Conservation (phyloP, 2,329 filamentous ascomycete genomes). For the Fusarium compactum region DNA sequence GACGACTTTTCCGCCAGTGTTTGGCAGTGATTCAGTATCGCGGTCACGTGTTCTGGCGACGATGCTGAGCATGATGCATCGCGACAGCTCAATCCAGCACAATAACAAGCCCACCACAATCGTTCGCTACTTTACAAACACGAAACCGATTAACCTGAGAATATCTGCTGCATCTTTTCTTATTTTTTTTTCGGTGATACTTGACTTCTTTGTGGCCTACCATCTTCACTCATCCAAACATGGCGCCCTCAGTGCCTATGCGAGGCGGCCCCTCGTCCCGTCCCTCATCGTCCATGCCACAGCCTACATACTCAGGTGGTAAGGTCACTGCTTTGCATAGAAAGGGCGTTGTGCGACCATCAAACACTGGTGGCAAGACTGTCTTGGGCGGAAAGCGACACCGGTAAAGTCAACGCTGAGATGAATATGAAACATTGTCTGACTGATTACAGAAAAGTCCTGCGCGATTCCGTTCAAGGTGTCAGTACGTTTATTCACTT, state of each 20-base stretch:
- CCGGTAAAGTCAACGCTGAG: constrained; percentile 33
- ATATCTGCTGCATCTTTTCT: neutral
- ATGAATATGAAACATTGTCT: neutral
- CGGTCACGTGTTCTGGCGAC: constrained; percentile 20
- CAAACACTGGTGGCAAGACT: constrained; percentile 30
- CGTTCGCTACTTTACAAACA: neutral
- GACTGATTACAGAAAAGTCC: constrained; percentile 57
- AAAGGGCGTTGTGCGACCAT: constrained; percentile 11
- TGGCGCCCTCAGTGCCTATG: neutral
- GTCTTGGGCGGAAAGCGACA: constrained; percentile 44
- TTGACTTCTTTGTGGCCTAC: neutral
- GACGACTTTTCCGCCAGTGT: neutral
- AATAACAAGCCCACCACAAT: neutral
- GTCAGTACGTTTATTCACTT: constrained; percentile 60
- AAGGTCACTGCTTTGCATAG: neutral
- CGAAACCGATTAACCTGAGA: neutral
- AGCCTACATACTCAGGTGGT: neutral
- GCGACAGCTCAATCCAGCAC: neutral
- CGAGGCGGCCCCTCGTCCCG: constrained; percentile 49
- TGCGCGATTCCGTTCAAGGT: constrained; percentile 61
- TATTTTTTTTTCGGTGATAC: neutral
- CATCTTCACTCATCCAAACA: neutral
- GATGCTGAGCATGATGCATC: neutral
- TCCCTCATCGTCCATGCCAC: neutral
- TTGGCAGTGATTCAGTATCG: neutral